Evolutionary conservation across 495 filamentous ascomycete species (phyloP).

Genomic region (Podospora comata): DNA sequence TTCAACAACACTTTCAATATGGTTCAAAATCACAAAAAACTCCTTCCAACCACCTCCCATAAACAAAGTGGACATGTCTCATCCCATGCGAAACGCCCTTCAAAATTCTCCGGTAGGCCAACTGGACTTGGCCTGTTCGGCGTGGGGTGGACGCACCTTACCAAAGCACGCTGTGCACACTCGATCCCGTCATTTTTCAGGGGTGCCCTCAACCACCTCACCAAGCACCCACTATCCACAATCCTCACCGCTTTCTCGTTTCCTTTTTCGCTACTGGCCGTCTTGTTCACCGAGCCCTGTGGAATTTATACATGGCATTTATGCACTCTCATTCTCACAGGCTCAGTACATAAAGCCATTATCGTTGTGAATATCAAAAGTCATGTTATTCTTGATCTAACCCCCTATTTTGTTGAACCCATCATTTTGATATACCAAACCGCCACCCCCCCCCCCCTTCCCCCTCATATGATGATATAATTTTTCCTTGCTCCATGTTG

Average conservation of each 20-base stretch:
- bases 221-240: neutral
- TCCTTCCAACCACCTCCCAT: neutral
- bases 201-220: neutral
- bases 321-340: neutral
- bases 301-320: neutral
- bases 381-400: neutral
- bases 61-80: neutral
- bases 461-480: neutral
- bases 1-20: too few species aligned
- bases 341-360: neutral
- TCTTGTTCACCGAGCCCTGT: neutral
- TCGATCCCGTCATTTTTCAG: too few species aligned
- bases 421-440: conserved; percentile 8
- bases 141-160: neutral
- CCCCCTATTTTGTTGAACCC: conserved; percentile 16
- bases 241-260: neutral
- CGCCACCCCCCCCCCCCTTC: conserved; percentile 3
- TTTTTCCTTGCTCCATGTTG: conserved; percentile 18
- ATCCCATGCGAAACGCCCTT: neutral
- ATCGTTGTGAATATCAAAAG: too few species aligned
- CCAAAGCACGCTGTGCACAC: neutral
- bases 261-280: neutral
- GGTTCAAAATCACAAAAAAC: neutral
- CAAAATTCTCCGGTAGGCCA: neutral
- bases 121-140: neutral